phyloP scores from a whole-genome alignment of 768 basidiomycete species.

The Leccinum variicolor region DNA sequence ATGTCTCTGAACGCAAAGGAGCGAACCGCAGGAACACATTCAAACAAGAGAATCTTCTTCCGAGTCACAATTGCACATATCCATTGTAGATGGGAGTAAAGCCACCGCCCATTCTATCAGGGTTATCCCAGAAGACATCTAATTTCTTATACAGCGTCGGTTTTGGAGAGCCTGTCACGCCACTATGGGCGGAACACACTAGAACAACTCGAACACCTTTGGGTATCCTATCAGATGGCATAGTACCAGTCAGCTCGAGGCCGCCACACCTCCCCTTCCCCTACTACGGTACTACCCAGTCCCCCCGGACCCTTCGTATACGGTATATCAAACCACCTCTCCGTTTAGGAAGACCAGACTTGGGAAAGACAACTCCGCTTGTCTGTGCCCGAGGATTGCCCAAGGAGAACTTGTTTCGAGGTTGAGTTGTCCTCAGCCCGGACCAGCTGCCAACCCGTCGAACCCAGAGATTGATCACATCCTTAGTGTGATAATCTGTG shows the following conservation, averaged over 20 bases:
- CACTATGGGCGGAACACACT: no score
- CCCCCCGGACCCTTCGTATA: conserved; percentile 5
- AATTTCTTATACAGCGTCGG: conserved; percentile 19
- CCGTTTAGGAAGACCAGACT: conserved; percentile 11
- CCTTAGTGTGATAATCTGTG: no score
- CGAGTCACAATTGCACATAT: conserved; percentile 4
- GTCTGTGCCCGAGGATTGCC: conserved; percentile 4
- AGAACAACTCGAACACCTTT: no score
- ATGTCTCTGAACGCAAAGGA: conserved; percentile 7
- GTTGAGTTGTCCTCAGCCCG: no score
- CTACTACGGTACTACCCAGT: no score
- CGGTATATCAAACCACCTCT: conserved; percentile 26
- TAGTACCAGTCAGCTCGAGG: conserved; percentile 18
- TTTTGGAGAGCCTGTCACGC: conserved; percentile 11
- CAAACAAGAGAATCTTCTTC: conserved; percentile 10
- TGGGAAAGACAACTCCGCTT: conserved; percentile 3
- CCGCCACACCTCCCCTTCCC: conserved; percentile 8
- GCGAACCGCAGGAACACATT: conserved; percentile 7
- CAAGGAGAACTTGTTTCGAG: conserved; percentile 14
- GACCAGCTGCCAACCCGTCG: no score
- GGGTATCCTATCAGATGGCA: conserved; percentile 23
- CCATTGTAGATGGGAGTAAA: conserved; percentile 8
- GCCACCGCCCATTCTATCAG: background rate
- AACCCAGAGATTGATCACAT: no score
- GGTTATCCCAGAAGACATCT: conserved; percentile 26